These are phyloP conservation scores for Pyricularia pennisetigena DNA, from an alignment of 2,329 filamentous ascomycete species.

Conservation along the genomic window DNA sequence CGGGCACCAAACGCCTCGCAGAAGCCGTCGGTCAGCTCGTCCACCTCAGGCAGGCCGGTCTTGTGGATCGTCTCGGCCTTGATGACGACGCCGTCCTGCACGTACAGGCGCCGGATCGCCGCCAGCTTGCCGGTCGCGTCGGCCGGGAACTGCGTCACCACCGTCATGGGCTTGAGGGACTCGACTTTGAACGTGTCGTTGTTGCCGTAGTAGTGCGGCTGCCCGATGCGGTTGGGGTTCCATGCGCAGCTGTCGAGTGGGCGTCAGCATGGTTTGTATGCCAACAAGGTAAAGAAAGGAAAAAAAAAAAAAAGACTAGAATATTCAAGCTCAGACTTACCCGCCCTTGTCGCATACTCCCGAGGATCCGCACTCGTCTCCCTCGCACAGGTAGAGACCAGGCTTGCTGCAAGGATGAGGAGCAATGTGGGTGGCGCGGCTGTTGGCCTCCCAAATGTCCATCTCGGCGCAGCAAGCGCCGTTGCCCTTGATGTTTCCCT, in stretches of 20 bases:
- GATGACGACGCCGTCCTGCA: conserved; percentile 13
- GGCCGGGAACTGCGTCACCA: conserved; percentile 34
- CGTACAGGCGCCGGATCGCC: conserved; percentile 17
- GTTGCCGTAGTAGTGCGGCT: conserved; percentile 16
- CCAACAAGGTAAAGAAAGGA: not conserved
- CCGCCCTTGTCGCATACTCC: conserved; percentile 34
- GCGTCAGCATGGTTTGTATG: conserved; percentile 7
- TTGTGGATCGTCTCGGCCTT: not conserved
- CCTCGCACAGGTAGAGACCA: conserved; percentile 32
- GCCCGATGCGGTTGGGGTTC: conserved; percentile 22
- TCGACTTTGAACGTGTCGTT: conserved; percentile 26
- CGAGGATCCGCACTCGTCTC: conserved; percentile 33
- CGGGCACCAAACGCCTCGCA: conserved; percentile 28
- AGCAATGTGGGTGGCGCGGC: conserved; percentile 30
- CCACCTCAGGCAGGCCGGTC: not conserved
- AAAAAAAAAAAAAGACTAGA: conserved; percentile 4
- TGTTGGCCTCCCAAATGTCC: conserved; percentile 47
- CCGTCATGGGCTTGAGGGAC: conserved; percentile 23
- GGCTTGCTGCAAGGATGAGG: conserved; percentile 37
- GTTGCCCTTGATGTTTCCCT: conserved; percentile 27
- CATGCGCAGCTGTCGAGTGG: conserved; percentile 20
- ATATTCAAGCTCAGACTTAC: conserved; percentile 17
- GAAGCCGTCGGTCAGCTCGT: conserved; percentile 24
- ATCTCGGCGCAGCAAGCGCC: conserved; percentile 44
- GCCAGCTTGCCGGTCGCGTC: conserved; percentile 14